Evolutionary conservation across 2,329 filamentous ascomycete species (phyloP).

Genomic region (Curvularia lunata): DNA sequence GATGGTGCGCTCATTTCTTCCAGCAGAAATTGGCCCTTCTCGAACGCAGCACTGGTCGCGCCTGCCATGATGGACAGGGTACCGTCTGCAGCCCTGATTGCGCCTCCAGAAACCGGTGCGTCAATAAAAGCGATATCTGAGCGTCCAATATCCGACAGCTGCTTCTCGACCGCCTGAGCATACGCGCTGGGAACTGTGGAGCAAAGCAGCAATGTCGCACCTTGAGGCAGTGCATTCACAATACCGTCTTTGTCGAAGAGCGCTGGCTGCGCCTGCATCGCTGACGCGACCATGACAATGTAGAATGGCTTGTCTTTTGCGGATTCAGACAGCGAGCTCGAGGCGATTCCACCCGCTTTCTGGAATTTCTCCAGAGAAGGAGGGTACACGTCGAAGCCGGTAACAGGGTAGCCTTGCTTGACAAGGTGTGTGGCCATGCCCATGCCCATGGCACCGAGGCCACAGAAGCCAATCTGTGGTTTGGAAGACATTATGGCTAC

Average conservation of each 20-base stretch:
- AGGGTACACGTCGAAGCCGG: conserved; percentile 73
- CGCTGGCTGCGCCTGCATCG: conserved; percentile 70
- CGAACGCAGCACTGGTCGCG: conserved; percentile 62
- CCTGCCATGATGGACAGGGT: conserved; percentile 79
- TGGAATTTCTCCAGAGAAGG: conserved; percentile 71
- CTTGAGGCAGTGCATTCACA: conserved; percentile 59
- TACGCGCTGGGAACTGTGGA: conserved; percentile 74
- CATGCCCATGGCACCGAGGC: conserved; percentile 82
- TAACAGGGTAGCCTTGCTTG: conserved; percentile 69
- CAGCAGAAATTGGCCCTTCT: conserved; percentile 64
- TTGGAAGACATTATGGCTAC: conserved; percentile 45
- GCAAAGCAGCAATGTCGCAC: conserved; percentile 69
- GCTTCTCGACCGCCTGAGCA: conserved; percentile 64
- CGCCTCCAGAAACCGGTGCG: conserved; percentile 74
- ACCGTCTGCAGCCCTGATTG: conserved; percentile 70
- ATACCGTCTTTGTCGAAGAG: conserved; percentile 66
- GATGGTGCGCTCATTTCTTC: conserved; percentile 65
- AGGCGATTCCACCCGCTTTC: conserved; percentile 65
- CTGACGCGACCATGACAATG: conserved; percentile 78
- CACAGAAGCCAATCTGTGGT: conserved; percentile 68
- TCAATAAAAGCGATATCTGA: conserved; percentile 72
- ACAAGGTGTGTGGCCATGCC: conserved; percentile 80
- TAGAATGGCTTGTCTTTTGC: conserved; percentile 66
- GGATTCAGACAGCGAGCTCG: conserved; percentile 66
- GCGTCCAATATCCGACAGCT: conserved; percentile 63